Percentiles rank a stretch among this genome's conserved stretches.
phyloP scores from a whole-genome alignment of 768 basidiomycete species.

The Russula compacta region DNA sequence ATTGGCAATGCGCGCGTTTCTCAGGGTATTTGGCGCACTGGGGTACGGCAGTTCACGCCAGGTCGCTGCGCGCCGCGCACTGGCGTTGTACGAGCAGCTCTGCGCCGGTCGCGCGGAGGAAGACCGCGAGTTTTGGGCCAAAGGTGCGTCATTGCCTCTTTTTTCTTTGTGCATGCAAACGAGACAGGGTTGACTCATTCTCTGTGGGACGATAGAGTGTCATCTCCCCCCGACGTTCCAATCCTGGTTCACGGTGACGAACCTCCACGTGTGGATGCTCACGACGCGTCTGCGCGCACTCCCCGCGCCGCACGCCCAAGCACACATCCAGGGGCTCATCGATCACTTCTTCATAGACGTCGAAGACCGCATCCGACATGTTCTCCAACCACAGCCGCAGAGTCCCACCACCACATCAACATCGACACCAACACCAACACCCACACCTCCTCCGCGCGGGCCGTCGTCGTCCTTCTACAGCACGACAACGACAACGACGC shows the following conservation, averaged over 20 bases:
- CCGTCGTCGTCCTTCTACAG: neutral
- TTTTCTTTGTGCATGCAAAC: neutral
- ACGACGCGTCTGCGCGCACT: slow-evolving; percentile 82
- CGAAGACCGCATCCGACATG: slow-evolving; percentile 78
- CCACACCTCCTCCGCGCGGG: slow-evolving; percentile 17
- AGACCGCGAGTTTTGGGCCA: slow-evolving; percentile 16
- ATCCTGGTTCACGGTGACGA: slow-evolving; percentile 92
- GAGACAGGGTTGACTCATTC: too few relatives aligned
- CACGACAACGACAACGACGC: neutral
- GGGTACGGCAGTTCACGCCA: slow-evolving; percentile 17
- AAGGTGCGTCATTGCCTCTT: neutral
- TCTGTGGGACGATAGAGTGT: slow-evolving; percentile 48
- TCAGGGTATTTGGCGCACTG: slow-evolving; percentile 16
- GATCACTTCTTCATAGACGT: slow-evolving; percentile 95
- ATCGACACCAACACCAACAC: slow-evolving; percentile 23
- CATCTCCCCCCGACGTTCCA: slow-evolving; percentile 88
- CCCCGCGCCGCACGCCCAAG: slow-evolving; percentile 51
- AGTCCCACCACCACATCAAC: slow-evolving; percentile 23
- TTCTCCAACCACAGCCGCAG: slow-evolving; percentile 32
- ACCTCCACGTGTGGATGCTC: slow-evolving; percentile 87
- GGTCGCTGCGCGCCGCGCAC: slow-evolving; percentile 14
- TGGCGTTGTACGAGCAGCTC: slow-evolving; percentile 16
- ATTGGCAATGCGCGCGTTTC: slow-evolving; percentile 10
- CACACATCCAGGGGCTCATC: slow-evolving; percentile 73
- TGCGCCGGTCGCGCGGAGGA: slow-evolving; percentile 17